Evolutionary conservation across 495 filamentous ascomycete species (phyloP).

Genomic region (Podospora bellae-mahoneyi): DNA sequence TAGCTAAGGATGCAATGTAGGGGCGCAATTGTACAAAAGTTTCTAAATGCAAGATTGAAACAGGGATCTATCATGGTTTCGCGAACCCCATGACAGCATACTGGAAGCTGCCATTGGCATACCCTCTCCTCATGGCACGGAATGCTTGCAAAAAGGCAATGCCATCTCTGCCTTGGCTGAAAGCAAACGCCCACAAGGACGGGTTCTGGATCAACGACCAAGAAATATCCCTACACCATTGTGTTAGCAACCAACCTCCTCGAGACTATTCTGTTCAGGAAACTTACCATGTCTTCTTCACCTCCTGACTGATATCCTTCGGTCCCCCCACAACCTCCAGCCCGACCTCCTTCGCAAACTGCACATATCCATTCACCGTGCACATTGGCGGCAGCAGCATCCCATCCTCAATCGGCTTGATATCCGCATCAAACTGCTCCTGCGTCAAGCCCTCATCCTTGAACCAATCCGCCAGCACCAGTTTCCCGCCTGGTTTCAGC

Average conservation of each 20-base stretch:
- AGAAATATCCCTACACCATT: constrained; percentile 52
- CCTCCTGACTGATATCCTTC: constrained; percentile 55
- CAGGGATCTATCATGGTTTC: constrained; percentile 29
- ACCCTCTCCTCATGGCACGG: constrained; percentile 56
- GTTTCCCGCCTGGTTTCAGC: constrained; percentile 42
- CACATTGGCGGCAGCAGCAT: constrained; percentile 56
- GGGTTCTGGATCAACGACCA: constrained; percentile 56
- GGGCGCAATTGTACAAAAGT: constrained; percentile 7
- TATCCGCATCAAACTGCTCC: constrained; percentile 46
- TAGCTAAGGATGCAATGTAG: neutral
- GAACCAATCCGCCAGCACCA: constrained; percentile 58
- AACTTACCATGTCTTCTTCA: constrained; percentile 57
- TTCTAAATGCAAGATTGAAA: neutral
- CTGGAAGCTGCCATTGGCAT: constrained; percentile 54
- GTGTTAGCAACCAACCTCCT: constrained; percentile 9
- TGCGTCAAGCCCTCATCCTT: constrained; percentile 44
- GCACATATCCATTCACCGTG: constrained; percentile 48
- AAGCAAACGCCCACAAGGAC: constrained; percentile 55
- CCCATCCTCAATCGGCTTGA: constrained; percentile 57
- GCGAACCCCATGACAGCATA: constrained; percentile 57
- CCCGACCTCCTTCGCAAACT: constrained; percentile 44
- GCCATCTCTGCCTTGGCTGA: constrained; percentile 55
- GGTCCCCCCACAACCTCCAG: constrained; percentile 41
- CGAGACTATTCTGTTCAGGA: neutral
- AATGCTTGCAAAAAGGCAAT: constrained; percentile 58